Percentiles rank a stretch among this genome's conserved stretches.
These are phyloP conservation scores for Claviceps pusilla DNA, from an alignment of 2,329 filamentous ascomycete genomes.

Conservation along the genomic window DNA sequence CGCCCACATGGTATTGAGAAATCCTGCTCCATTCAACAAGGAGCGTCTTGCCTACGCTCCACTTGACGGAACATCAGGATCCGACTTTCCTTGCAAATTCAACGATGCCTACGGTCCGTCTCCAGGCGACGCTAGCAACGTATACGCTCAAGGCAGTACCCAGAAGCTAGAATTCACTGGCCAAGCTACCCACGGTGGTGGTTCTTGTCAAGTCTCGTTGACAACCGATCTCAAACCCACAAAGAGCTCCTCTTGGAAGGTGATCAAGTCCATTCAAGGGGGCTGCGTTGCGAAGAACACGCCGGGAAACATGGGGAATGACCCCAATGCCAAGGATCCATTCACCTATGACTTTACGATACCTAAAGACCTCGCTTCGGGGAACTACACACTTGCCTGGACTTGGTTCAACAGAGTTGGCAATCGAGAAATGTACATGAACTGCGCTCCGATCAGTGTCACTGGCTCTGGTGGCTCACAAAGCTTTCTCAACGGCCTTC, in stretches of 20 bases:
- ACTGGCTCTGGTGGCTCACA: constrained; percentile 35
- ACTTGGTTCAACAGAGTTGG: constrained; percentile 90
- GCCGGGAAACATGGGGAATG: constrained; percentile 40
- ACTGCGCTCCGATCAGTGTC: constrained; percentile 66
- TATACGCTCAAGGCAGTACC: constrained; percentile 33
- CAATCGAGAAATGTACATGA: constrained; percentile 96
- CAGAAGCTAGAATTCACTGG: constrained; percentile 50
- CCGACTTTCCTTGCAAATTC: constrained; percentile 73
- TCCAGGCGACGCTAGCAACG: constrained; percentile 34
- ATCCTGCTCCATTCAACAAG: constrained; percentile 47
- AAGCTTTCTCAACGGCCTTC: constrained; percentile 47
- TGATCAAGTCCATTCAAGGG: constrained; percentile 76
- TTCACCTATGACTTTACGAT: constrained; percentile 55
- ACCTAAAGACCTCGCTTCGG: constrained; percentile 54
- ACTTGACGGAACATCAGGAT: constrained; percentile 35
- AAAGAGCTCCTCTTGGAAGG: constrained; percentile 59
- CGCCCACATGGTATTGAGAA: constrained; percentile 63
- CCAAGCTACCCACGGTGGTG: constrained; percentile 70
- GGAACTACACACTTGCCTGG: constrained; percentile 74
- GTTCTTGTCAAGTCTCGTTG: constrained; percentile 78
- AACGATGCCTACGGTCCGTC: constrained; percentile 24
- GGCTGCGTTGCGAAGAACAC: constrained; percentile 57
- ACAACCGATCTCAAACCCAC: constrained; percentile 62
- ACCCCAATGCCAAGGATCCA: constrained; percentile 26
- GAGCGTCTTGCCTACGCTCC: constrained; percentile 43